Base-by-base conservation (phyloP, 2,329 filamentous ascomycete genomes). In the Nigrospora sphaerica region DNA sequence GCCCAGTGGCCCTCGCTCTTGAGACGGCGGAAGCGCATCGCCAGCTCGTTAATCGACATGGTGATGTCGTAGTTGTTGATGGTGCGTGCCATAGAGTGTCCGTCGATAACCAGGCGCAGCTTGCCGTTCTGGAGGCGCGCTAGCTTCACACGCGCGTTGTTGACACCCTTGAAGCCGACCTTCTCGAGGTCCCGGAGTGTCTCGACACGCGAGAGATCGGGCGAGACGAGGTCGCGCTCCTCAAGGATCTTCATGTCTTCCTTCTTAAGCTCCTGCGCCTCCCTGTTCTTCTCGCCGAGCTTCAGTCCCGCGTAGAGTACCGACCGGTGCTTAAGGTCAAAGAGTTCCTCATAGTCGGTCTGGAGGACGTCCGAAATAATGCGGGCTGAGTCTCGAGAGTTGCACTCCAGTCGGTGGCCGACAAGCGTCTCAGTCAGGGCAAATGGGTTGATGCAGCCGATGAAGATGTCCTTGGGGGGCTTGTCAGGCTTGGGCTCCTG, bases 261-360 rank as follows among this genome's bases (percentile, higher is more conserved):
- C 52, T 65, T 58, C 1, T 57, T 51, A 28, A 69, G 54, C 51
- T 57, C 55, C 58, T 71, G 67, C 3, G 67, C 67, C 50, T 45
- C 52, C 28, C 64, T 56, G 42, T 67, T 60, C 48, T 67, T 56
- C 49, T 65, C 53, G 52, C 69, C 64, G 46, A 71, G 63, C 57
- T 63, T 63, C 36, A 70, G 58, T n/a, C 70, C 70, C 3, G 69
- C 66, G 44, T 62, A 71, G 14, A 73, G 62, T 17, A 71, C 61
- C 17, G 70, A 72, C 44, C 56, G 45, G 53, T 70, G 64, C 52
- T 65, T 68, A 62, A 71, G 57, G 56, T 72, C 70, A 42, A 73
- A 73, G 38, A 72, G 66, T 57, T 73, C 70, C 40, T 71, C 65
- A 45, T 73, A 73, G 54, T 72, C 69, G 16, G 68, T 72, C 58